Conservation (phyloP, 73 alveolate species). For the Diophrys appendiculata region DNA sequence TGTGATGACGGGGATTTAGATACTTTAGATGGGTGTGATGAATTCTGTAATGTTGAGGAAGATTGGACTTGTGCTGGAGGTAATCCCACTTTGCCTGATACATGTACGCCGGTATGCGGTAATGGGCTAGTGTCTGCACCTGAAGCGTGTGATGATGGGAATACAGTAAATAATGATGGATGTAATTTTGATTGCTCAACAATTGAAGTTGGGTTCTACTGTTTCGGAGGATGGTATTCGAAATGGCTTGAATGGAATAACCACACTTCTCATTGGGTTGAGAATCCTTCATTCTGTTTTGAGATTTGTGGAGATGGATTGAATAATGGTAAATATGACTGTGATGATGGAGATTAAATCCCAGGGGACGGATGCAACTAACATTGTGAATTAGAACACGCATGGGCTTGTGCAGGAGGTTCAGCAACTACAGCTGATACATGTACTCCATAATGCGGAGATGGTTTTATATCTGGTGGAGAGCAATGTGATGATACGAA, state of each 20-base stretch:
- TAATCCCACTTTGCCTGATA: neutral
- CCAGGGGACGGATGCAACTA: neutral
- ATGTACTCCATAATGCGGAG: neutral
- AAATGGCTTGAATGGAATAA: neutral
- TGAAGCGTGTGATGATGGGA: neutral
- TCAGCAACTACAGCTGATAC: slow-evolving; percentile 1
- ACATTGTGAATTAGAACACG: neutral
- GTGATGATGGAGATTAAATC: slow-evolving; percentile 4
- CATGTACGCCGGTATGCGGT: slow-evolving; percentile 26
- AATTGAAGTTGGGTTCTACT: neutral
- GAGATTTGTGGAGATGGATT: slow-evolving; percentile 16
- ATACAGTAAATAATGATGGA: neutral
- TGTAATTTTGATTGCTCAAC: neutral
- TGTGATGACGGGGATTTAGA: slow-evolving; percentile 22
- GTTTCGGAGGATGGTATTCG: neutral
- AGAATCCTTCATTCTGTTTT: neutral
- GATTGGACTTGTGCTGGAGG: slow-evolving; percentile 24
- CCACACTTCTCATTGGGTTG: neutral
- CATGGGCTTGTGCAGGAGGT: neutral
- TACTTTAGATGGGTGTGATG: slow-evolving; percentile 9
- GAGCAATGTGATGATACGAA: slow-evolving; percentile 36
- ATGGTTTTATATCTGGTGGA: slow-evolving; percentile 3
- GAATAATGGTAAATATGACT: neutral
- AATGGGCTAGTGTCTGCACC: slow-evolving; percentile 4
- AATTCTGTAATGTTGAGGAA: slow-evolving; percentile 2